Evolutionary conservation across 768 basidiomycete genomes (phyloP).

Genomic region (Podaxis sp.): DNA sequence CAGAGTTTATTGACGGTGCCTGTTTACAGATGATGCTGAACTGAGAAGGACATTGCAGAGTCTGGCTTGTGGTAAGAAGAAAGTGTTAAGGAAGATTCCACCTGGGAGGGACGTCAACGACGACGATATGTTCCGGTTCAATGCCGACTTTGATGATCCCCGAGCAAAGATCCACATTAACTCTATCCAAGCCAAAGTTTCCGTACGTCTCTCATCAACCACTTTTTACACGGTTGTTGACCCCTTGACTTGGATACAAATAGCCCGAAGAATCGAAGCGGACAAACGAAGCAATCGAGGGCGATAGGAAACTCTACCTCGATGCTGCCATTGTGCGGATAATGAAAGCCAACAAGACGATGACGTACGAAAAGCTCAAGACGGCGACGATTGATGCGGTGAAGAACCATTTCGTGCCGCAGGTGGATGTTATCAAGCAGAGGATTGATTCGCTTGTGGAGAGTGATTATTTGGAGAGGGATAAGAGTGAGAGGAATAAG

Average conservation of each 20-base stretch:
- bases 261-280: conserved; percentile 84
- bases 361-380: conserved; percentile 77
- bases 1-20: conserved; percentile 18
- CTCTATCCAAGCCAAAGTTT: conserved; percentile 91
- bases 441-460: conserved; percentile 82
- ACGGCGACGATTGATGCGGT: conserved; percentile 84
- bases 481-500: conserved; percentile 64
- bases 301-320: conserved; percentile 80
- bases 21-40: conserved; percentile 59
- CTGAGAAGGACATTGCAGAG: conserved; percentile 87
- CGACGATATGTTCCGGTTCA: conserved; percentile 77
- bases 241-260: not conserved
- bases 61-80: conserved; percentile 87
- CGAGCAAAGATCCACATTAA: conserved; percentile 86
- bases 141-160: conserved; percentile 78
- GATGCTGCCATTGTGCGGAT: conserved; percentile 96
- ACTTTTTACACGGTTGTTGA: conserved; percentile 4
- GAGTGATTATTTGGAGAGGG: conserved; percentile 80
- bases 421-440: conserved; percentile 82
- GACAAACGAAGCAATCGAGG: conserved; percentile 82
- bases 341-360: conserved; percentile 91
- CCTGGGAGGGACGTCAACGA: conserved; percentile 74
- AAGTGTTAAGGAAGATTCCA: conserved; percentile 81
- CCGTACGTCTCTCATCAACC: conserved; percentile 47
- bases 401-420: conserved; percentile 83